Conservation (phyloP, 306 rosid genomes). For the Lathyrus oleraceus region DNA sequence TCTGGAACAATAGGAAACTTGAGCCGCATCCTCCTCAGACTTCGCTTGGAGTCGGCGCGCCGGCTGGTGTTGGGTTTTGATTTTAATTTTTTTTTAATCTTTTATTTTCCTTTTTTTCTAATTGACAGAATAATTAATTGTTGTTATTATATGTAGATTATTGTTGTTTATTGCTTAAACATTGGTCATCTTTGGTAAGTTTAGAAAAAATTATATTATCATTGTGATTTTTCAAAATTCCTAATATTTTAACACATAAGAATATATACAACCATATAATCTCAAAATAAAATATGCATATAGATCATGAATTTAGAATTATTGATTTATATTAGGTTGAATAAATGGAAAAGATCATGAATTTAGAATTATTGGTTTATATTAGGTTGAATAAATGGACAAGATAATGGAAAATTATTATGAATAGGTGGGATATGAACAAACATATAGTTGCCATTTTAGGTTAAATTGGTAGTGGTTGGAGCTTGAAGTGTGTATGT, state of each 20-base stretch:
- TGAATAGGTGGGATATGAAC: background rate
- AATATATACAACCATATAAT: too few relatives aligned
- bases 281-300: too few relatives aligned
- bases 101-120: background rate
- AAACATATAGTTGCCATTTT: background rate
- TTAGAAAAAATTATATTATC: conserved; percentile 1
- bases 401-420: background rate
- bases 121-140: conserved; percentile 39
- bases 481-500: background rate
- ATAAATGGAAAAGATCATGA: background rate
- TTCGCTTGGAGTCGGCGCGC: conserved; percentile 71
- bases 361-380: background rate
- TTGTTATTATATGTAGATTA: conserved; percentile 42
- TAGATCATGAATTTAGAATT: background rate
- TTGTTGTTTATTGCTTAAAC: conserved; percentile 21
- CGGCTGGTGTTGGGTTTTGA: conserved; percentile 80
- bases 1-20: conserved; percentile 76
- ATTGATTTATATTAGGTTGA: background rate
- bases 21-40: conserved; percentile 68
- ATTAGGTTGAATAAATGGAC: background rate
- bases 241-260: too few relatives aligned
- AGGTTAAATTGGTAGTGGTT: background rate
- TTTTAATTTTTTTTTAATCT: conserved; percentile 23
- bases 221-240: too few relatives aligned
- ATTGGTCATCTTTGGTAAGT: conserved; percentile 30